Percentiles rank a stretch among this genome's conserved stretches.
Conservation (phyloP, 2,329 filamentous ascomycete genomes). For the Neonectria neomacrospora region DNA sequence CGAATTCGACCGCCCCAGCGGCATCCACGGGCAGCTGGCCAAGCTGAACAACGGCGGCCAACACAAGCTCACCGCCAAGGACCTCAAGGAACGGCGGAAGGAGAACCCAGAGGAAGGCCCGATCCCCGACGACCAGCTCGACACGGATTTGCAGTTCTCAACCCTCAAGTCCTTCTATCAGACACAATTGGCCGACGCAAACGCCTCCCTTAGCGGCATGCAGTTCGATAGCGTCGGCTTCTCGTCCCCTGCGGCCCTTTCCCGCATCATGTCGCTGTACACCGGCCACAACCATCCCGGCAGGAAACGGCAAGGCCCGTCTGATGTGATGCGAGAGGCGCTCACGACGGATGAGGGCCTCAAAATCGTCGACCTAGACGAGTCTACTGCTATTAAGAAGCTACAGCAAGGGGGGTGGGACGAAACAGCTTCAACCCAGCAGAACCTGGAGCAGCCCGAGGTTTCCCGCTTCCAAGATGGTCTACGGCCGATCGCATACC, state of each 20-base stretch:
- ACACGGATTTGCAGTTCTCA: slow-evolving; percentile 76
- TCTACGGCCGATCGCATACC: slow-evolving; percentile 82
- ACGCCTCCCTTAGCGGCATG: slow-evolving; percentile 62
- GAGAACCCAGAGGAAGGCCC: slow-evolving; percentile 54
- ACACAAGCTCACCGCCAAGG: slow-evolving; percentile 61
- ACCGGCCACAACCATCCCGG: slow-evolving; percentile 71
- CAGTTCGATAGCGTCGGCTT: slow-evolving; percentile 61
- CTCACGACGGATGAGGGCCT: slow-evolving; percentile 77
- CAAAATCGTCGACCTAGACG: slow-evolving; percentile 69
- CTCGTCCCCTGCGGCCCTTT: slow-evolving; percentile 81
- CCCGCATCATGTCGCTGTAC: slow-evolving; percentile 92
- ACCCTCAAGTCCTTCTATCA: slow-evolving; percentile 85
- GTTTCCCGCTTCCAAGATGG: slow-evolving; percentile 75
- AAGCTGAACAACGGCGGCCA: slow-evolving; percentile 73
- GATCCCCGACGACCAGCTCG: slow-evolving; percentile 60
- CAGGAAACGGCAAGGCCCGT: slow-evolving; percentile 74
- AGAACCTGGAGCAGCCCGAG: slow-evolving; percentile 62
- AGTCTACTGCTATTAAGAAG: slow-evolving; percentile 69
- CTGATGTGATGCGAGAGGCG: slow-evolving; percentile 84
- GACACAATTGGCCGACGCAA: slow-evolving; percentile 75
- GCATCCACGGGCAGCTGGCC: slow-evolving; percentile 82
- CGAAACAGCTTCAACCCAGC: slow-evolving; percentile 64
- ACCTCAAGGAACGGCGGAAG: slow-evolving; percentile 63
- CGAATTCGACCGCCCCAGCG: slow-evolving; percentile 88
- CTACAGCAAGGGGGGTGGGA: slow-evolving; percentile 72